Conservation (phyloP, 2,329 filamentous ascomycete genomes). For the Rugonectria rugulosa region DNA sequence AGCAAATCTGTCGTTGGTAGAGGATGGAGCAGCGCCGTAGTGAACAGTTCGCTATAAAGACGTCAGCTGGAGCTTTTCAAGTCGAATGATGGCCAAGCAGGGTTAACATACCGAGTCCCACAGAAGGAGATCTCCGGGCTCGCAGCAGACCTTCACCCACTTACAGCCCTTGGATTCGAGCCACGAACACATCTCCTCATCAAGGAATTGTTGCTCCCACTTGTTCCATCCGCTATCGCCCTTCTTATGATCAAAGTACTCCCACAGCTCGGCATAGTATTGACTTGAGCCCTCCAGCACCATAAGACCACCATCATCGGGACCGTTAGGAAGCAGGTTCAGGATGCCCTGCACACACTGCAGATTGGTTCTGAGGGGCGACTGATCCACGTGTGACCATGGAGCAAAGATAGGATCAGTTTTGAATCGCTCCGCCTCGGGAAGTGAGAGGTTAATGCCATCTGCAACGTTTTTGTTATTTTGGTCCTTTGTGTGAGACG, state of each 20-base stretch:
- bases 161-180: background rate
- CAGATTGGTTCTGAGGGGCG: conserved; percentile 35
- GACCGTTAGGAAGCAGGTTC: conserved; percentile 29
- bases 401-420: conserved; percentile 24
- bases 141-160: background rate
- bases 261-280: background rate
- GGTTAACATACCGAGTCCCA: background rate
- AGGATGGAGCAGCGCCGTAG: background rate
- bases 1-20: background rate
- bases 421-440: conserved; percentile 7
- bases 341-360: conserved; percentile 42
- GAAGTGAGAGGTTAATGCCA: background rate
- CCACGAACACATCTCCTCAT: conserved; percentile 1
- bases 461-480: no score
- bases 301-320: conserved; percentile 27
- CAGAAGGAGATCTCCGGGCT: background rate
- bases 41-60: background rate
- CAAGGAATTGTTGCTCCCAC: background rate
- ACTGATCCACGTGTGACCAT: conserved; percentile 44
- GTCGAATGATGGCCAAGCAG: no score
- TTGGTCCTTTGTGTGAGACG: no score
- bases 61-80: background rate
- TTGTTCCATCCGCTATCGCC: background rate
- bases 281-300: conserved; percentile 3
- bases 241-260: conserved; percentile 4